A percentile compares a stretch with the other conserved stretches of the same genome.
Evolutionary conservation across 352 stramenopile species (phyloP).

Genomic region (Phytophthora aleatoria): DNA sequence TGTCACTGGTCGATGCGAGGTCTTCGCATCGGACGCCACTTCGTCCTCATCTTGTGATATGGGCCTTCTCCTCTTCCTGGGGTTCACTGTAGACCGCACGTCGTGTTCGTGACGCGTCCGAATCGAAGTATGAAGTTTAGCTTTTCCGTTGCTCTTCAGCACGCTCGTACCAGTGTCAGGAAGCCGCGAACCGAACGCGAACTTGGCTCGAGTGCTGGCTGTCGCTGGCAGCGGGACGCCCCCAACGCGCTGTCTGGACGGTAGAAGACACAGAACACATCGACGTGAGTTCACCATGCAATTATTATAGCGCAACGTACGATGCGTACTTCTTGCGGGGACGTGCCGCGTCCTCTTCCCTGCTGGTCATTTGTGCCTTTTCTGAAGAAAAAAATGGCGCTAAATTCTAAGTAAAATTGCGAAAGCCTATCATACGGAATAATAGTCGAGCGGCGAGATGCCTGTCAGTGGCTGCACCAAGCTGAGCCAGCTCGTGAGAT

Average conservation of each 20-base stretch:
- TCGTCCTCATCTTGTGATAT: conserved; percentile 22
- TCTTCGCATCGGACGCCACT: conserved; percentile 10
- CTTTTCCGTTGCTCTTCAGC: conserved; percentile 8
- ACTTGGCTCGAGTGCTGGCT: conserved; percentile 17
- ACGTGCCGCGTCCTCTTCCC: conserved; percentile 15
- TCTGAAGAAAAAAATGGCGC: conserved; percentile 1
- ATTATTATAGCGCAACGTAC: neutral
- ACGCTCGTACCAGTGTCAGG: conserved; percentile 12
- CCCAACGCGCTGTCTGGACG: conserved; percentile 26
- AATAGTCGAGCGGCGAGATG: conserved; percentile 54
- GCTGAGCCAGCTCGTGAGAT: conserved; percentile 76
- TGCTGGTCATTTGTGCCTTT: conserved; percentile 4
- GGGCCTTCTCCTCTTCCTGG: conserved; percentile 26
- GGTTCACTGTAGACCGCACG: neutral
- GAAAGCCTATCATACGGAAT: conserved; percentile 26
- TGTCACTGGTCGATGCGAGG: conserved; percentile 4
- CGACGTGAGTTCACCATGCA: neutral
- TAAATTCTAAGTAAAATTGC: conserved; percentile 25
- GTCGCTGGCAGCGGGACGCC: conserved; percentile 1
- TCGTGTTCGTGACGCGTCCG: conserved; percentile 8
- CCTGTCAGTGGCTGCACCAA: conserved; percentile 70
- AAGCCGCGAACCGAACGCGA: conserved; percentile 39
- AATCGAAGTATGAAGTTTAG: conserved; percentile 1
- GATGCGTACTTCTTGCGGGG: conserved; percentile 34
- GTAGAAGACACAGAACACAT: neutral